These are phyloP conservation scores for Trichosporon asahii DNA, from an alignment of 1,284 basidiomycete species.

Conservation along the genomic window DNA sequence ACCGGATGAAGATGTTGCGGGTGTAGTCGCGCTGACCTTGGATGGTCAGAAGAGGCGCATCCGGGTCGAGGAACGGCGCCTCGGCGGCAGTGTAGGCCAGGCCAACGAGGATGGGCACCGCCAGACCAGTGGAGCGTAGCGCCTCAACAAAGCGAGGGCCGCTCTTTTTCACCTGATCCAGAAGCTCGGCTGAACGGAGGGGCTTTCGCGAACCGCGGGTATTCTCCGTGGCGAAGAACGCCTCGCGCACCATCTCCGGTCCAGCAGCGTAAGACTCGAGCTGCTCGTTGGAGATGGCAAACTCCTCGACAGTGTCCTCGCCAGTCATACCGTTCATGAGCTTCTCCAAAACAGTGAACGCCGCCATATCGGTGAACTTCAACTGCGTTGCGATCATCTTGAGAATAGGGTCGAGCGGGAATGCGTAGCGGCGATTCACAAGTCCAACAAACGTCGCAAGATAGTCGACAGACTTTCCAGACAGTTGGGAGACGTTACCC, in stretches of 20 bases:
- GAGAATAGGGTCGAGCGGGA: slow-evolving; percentile 78
- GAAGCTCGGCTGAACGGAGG: slow-evolving; percentile 13
- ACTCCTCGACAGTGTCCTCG: slow-evolving; percentile 80
- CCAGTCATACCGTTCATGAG: slow-evolving; percentile 94
- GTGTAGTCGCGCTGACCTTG: slow-evolving; percentile 38
- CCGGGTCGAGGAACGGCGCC: slow-evolving; percentile 32
- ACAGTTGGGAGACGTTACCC: slow-evolving; percentile 64
- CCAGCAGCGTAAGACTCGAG: slow-evolving; percentile 87
- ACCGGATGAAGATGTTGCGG: slow-evolving; percentile 58
- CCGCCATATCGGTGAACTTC: slow-evolving; percentile 74
- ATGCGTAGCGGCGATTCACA: slow-evolving; percentile 77
- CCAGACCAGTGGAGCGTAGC: slow-evolving; percentile 67
- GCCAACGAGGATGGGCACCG: slow-evolving; percentile 78
- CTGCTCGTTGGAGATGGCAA: slow-evolving; percentile 73
- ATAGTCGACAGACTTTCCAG: slow-evolving; percentile 65
- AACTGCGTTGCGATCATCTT: slow-evolving; percentile 91
- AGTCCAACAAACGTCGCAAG: slow-evolving; percentile 90
- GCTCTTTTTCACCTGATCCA: slow-evolving; percentile 40
- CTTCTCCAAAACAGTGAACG: slow-evolving; percentile 86
- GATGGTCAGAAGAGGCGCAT: slow-evolving; percentile 51
- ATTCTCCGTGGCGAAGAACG: slow-evolving; percentile 55
- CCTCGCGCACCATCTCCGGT: slow-evolving; percentile 76
- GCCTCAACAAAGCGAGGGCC: slow-evolving; percentile 63
- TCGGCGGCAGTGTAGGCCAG: slow-evolving; percentile 72
- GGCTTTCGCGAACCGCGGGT: slow-evolving; percentile 30